Evolutionary conservation across 148 eudicot species (phyloP).

Genomic region (Pouteria glomerata): DNA sequence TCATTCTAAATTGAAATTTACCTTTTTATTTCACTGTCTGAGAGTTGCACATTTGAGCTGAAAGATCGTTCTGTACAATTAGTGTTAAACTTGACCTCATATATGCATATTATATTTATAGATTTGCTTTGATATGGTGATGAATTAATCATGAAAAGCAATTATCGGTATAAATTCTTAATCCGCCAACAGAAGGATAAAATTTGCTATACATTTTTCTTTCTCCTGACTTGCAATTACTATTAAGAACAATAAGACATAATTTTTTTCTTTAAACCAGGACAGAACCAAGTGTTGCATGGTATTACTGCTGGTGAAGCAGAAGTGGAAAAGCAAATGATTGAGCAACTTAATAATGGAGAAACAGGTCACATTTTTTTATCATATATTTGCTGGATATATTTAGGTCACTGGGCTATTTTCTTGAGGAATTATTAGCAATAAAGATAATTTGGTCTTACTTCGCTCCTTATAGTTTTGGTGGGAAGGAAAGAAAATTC

Average conservation of each 20-base stretch:
- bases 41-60: not conserved
- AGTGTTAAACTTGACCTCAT: not conserved
- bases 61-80: not conserved
- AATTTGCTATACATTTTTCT: not conserved
- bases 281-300: constrained; percentile 67
- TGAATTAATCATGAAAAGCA: not conserved
- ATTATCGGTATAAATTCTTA: not conserved
- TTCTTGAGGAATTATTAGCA: not conserved
- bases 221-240: not conserved
- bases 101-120: too few species aligned
- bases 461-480: not conserved
- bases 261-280: constrained; percentile 30
- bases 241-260: constrained; percentile 5
- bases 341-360: constrained; percentile 26
- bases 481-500: not conserved
- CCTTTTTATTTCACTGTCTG: not conserved
- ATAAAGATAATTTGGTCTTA: not conserved
- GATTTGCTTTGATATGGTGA: not conserved
- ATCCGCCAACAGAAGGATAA: not conserved
- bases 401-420: not conserved
- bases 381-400: not conserved
- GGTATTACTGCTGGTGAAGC: constrained; percentile 26
- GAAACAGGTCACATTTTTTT: constrained; percentile 37
- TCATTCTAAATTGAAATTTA: not conserved
- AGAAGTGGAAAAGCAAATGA: constrained; percentile 11